These are phyloP conservation scores for Plicaturopsis crispa DNA, from an alignment of 768 basidiomycete species.

Conservation along the genomic window DNA sequence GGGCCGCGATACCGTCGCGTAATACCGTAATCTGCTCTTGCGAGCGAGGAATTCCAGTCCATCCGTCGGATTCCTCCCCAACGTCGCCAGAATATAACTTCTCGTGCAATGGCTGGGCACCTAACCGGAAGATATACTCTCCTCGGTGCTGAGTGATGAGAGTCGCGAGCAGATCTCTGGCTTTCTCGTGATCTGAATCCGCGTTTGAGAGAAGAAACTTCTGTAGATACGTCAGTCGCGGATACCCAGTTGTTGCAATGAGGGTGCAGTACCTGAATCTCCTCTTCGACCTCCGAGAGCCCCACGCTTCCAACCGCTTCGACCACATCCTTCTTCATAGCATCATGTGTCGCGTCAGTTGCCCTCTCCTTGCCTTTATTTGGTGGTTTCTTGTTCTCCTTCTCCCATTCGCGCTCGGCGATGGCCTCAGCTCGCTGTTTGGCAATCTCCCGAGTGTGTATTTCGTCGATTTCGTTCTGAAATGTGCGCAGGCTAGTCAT, in stretches of 20 bases:
- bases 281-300: constrained; percentile 41
- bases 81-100: constrained; percentile 50
- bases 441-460: constrained; percentile 57
- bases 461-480: constrained; percentile 74
- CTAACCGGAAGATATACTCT: constrained; percentile 72
- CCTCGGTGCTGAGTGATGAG: constrained; percentile 63
- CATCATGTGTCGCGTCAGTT: constrained; percentile 7
- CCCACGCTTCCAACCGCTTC: too few relatives aligned
- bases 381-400: constrained; percentile 16
- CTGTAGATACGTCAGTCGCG: constrained; percentile 21
- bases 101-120: constrained; percentile 52
- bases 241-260: constrained; percentile 2
- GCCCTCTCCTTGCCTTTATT: constrained; percentile 33
- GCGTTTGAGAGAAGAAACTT: constrained; percentile 34
- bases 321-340: constrained; percentile 15
- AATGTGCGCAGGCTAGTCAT: constrained; percentile 27
- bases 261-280: constrained; percentile 35
- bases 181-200: constrained; percentile 38
- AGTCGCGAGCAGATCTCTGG: constrained; percentile 57
- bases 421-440: constrained; percentile 45
- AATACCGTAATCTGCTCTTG: constrained; percentile 45
- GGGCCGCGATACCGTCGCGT: constrained; percentile 31
- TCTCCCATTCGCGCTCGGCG: constrained; percentile 9
- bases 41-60: constrained; percentile 46
- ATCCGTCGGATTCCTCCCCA: constrained; percentile 37